Evolutionary conservation across 495 filamentous ascomycete species (phyloP).

Genomic region (Evansstolkia leycettana): DNA sequence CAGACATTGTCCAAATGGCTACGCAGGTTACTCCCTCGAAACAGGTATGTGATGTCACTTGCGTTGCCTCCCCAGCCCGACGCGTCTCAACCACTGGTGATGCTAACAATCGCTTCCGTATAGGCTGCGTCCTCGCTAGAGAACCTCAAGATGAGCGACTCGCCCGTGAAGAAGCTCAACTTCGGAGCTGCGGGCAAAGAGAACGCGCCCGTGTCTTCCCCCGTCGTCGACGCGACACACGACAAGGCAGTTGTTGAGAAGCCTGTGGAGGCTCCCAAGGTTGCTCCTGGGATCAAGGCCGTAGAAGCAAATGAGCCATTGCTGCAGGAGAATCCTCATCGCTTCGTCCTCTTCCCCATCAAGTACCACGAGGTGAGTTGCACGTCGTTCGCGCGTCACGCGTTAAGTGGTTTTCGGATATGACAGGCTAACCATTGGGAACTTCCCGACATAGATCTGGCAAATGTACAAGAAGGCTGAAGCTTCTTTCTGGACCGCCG

Average conservation of each 20-base stretch:
- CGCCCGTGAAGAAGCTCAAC: constrained; percentile 79
- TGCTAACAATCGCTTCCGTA: constrained; percentile 14
- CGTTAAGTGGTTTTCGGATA: constrained; percentile 49
- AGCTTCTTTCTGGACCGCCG: constrained; percentile 98
- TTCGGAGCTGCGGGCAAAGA: constrained; percentile 68
- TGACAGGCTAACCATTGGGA: constrained; percentile 7
- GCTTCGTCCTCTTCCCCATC: constrained; percentile 97
- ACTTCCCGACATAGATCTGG: constrained; percentile 61
- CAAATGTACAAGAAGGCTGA: constrained; percentile 99
- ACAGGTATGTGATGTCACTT: constrained; percentile 51
- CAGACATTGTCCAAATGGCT: constrained; percentile 43
- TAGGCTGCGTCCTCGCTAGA: constrained; percentile 79
- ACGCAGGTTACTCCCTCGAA: constrained; percentile 73
- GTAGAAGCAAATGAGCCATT: constrained; percentile 78
- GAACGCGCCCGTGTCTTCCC: constrained; percentile 54
- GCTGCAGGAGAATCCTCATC: constrained; percentile 88
- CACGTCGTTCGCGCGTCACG: constrained; percentile 45
- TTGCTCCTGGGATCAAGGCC: constrained; percentile 51
- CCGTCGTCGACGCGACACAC: constrained; percentile 27
- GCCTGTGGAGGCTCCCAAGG: constrained; percentile 28
- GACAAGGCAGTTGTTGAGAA: constrained; percentile 35
- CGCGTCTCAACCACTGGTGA: constrained; percentile 16
- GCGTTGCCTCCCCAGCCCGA: constrained; percentile 22
- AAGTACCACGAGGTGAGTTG: constrained; percentile 95
- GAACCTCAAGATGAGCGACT: constrained; percentile 80